Evolutionary conservation across 1,284 basidiomycete genomes (phyloP), one percentile per base, ranked within the genome.

Genomic region (Austropuccinia psidii): DNA sequence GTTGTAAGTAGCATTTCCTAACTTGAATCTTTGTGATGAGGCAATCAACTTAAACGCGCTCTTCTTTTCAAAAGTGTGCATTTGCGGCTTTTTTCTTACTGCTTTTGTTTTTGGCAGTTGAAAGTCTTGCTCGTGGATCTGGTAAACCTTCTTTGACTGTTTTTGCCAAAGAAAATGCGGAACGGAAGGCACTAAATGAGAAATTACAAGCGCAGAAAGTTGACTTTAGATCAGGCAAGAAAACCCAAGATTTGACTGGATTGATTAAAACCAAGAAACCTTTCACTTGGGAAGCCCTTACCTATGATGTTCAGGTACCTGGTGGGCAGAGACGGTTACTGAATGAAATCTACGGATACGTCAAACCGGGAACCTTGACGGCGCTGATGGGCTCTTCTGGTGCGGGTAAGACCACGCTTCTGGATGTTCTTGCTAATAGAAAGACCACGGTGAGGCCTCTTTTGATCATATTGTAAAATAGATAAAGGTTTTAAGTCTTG

Each of bases 91-190:
- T 70, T 45, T 70, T 70, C 39, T 27, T 45, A 15, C 19, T 47
- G 21, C 41, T 70, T 47, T 45, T 70, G 7, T 70, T 60, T 31
- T 24, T 70, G n/a, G 52, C 67, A 6, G 67, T 70, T 43, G 67
- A 70, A 49, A 60, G 3, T 19, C 43, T 70, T 13, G 43, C 55
- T 13, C 49, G 29, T n/a, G 55, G 67, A 27, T 24, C 50, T 29
- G 54, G 67, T 31, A 55, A 33, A 15, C 67, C 67, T n/a, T 37
- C 67, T 31, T 47, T 58, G 27, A 47, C 43, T 50, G 67, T 70
- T 15, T 91, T 86, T 78, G 86, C 87, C n/a, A 88, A 87, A 77
- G 89, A 91, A 78, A 83, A 85, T 77, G 82, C 83, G 2, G 89
- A 91, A 74, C 84, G 85, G 57, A 89, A 88, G 81, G 83, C 83